These are phyloP conservation scores for Emmonsiellopsis sp. DNA, from an alignment of 2,329 filamentous ascomycete species.

Conservation along the genomic window DNA sequence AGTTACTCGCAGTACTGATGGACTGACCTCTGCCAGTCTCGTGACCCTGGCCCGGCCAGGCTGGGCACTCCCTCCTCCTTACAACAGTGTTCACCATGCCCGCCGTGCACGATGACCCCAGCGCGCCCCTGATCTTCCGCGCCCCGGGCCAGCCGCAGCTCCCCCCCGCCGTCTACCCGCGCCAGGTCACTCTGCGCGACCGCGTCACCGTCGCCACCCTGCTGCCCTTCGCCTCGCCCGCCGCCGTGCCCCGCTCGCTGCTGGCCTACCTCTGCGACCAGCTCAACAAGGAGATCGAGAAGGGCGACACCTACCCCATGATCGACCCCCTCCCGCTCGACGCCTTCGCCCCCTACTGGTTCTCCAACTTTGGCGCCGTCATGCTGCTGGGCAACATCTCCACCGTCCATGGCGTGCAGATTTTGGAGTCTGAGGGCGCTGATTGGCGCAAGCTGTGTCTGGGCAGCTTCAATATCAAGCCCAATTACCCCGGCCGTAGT, in stretches of 20 bases:
- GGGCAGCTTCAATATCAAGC: conserved; percentile 89
- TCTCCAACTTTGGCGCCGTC: conserved; percentile 79
- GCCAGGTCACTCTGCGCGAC: conserved; percentile 74
- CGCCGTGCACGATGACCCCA: conserved; percentile 69
- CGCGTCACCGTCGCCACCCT: conserved; percentile 75
- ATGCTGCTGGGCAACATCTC: conserved; percentile 75
- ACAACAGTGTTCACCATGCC: conserved; percentile 55
- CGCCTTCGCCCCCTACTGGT: conserved; percentile 76
- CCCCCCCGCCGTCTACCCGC: conserved; percentile 59
- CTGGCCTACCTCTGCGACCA: conserved; percentile 72
- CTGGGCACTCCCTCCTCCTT: conserved; percentile 3
- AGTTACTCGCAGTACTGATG: too few relatives aligned
- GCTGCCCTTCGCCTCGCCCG: conserved; percentile 68
- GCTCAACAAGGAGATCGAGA: conserved; percentile 82
- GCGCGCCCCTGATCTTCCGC: conserved; percentile 60
- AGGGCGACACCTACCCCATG: conserved; percentile 89
- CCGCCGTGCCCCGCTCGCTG: conserved; percentile 66
- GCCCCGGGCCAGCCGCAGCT: conserved; percentile 58
- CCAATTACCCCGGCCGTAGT: conserved; percentile 83
- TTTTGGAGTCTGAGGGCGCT: conserved; percentile 43
- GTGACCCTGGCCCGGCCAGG: conserved; percentile 11
- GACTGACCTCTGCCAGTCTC: conserved; percentile 12
- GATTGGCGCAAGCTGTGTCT: conserved; percentile 77
- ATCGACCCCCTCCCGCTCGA: conserved; percentile 64
- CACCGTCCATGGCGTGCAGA: conserved; percentile 45